phyloP scores from a whole-genome alignment of 129 eudicot species.

The Flaveria brownii region DNA sequence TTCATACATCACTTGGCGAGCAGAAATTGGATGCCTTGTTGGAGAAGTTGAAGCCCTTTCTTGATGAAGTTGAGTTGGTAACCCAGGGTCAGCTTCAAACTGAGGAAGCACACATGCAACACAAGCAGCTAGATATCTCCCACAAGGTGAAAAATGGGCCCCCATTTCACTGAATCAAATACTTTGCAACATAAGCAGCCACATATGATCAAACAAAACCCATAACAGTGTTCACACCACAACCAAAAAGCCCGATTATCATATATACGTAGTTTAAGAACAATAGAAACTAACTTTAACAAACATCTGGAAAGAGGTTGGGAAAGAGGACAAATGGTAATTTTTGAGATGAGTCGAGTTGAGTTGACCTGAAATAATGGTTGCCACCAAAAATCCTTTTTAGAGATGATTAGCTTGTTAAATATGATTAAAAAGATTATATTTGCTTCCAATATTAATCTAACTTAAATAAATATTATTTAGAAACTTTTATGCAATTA shows the following conservation, averaged over 20 bases:
- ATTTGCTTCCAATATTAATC: not conserved
- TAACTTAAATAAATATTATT: not conserved
- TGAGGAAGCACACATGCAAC: slow-evolving; percentile 82
- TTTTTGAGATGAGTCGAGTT: not conserved
- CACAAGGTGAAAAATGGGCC: slow-evolving; percentile 92
- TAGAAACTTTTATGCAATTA: not conserved
- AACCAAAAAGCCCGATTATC: not conserved
- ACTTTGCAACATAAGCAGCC: slow-evolving; percentile 8
- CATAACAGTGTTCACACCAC: not conserved
- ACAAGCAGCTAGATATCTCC: slow-evolving; percentile 86
- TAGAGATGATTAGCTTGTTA: not conserved
- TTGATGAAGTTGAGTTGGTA: slow-evolving; percentile 51
- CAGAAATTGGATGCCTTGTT: slow-evolving; percentile 80
- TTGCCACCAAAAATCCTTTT: not conserved
- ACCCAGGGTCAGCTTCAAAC: slow-evolving; percentile 70
- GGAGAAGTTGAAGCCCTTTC: slow-evolving; percentile 84
- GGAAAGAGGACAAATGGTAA: not conserved
- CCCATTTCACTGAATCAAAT: slow-evolving; percentile 85
- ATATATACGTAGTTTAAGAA: not conserved
- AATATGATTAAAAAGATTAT: not conserved
- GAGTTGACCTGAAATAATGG: not conserved
- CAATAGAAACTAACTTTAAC: not conserved
- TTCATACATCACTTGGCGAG: slow-evolving; percentile 88
- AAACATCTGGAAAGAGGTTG: not conserved
- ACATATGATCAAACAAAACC: slow-evolving; percentile 2